These are phyloP conservation scores for Globisporangium echinulatum DNA, from an alignment of 352 stramenopile genomes.

Conservation along the genomic window DNA sequence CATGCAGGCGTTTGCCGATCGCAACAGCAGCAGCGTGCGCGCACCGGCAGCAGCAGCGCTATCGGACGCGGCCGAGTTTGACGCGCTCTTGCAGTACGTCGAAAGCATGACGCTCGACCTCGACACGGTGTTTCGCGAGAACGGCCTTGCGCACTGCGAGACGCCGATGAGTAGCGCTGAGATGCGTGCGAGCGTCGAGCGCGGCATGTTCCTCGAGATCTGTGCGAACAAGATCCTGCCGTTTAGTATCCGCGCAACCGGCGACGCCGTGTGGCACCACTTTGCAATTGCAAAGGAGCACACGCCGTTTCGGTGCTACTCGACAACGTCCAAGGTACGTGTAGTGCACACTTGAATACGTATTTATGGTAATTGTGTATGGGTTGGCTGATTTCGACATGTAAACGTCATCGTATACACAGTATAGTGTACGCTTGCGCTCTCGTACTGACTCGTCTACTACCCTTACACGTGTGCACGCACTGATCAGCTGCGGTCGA, in stretches of 20 bases:
- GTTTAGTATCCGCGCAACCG: background rate
- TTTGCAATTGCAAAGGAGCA: background rate
- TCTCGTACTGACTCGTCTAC: too few relatives aligned
- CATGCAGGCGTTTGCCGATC: constrained; percentile 10
- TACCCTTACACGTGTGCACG: too few relatives aligned
- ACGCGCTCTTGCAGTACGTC: constrained; percentile 21
- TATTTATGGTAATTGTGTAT: too few relatives aligned
- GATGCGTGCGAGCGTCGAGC: background rate
- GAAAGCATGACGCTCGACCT: constrained; percentile 32
- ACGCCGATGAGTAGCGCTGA: background rate
- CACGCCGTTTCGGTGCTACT: background rate
- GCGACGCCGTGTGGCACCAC: constrained; percentile 3
- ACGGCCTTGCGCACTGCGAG: constrained; percentile 7
- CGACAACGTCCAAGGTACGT: constrained; percentile 1
- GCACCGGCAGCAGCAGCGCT: constrained; percentile 10
- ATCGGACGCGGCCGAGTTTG: constrained; percentile 25
- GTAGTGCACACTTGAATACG: too few relatives aligned
- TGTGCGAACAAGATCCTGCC: constrained; percentile 9
- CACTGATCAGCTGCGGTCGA: background rate
- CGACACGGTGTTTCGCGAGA: constrained; percentile 20
- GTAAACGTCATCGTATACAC: too few relatives aligned
- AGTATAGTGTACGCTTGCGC: too few relatives aligned
- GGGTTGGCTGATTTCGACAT: too few relatives aligned
- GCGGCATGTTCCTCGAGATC: constrained; percentile 3
- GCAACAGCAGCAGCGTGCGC: constrained; percentile 13